These are phyloP conservation scores for Russula vinacea DNA, from an alignment of 768 basidiomycete species.

Conservation along the genomic window DNA sequence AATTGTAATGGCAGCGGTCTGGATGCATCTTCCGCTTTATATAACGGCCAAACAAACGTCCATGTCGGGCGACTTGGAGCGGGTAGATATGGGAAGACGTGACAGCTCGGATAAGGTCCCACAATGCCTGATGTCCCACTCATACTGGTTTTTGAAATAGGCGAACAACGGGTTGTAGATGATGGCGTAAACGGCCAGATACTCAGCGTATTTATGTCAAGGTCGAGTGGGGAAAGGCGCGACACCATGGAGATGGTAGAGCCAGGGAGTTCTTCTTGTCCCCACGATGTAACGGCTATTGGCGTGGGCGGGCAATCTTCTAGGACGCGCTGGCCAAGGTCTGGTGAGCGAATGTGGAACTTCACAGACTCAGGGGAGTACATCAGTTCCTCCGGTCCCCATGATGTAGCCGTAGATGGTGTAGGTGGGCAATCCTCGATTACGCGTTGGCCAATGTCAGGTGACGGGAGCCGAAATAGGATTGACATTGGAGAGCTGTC, in stretches of 20 bases:
- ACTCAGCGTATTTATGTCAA: constrained; percentile 42
- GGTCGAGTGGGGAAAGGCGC: constrained; percentile 29
- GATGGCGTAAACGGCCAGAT: constrained; percentile 47
- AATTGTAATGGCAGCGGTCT: constrained; percentile 8
- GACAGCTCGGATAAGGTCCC: neutral
- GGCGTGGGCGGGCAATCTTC: constrained; percentile 42
- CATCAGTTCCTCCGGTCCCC: constrained; percentile 27
- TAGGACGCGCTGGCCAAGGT: constrained; percentile 48
- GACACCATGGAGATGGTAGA: constrained; percentile 15
- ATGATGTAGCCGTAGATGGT: constrained; percentile 29
- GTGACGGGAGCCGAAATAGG: constrained; percentile 31
- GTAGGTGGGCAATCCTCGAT: constrained; percentile 35
- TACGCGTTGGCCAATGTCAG: constrained; percentile 34
- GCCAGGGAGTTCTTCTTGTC: constrained; percentile 12
- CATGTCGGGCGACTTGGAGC: constrained; percentile 5
- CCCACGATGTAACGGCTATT: constrained; percentile 23
- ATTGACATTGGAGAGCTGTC: constrained; percentile 23
- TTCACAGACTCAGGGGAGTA: constrained; percentile 22
- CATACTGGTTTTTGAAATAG: neutral
- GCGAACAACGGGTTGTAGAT: constrained; percentile 47
- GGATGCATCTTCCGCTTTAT: neutral
- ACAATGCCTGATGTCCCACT: neutral
- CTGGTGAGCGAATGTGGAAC: constrained; percentile 30
- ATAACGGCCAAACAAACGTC: constrained; percentile 30
- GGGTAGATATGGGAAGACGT: constrained; percentile 18